Evolutionary conservation across 176 grass and related monocot species (phyloP), one percentile per base, ranked within the genome.

Genomic region (Oryza meyeriana): DNA sequence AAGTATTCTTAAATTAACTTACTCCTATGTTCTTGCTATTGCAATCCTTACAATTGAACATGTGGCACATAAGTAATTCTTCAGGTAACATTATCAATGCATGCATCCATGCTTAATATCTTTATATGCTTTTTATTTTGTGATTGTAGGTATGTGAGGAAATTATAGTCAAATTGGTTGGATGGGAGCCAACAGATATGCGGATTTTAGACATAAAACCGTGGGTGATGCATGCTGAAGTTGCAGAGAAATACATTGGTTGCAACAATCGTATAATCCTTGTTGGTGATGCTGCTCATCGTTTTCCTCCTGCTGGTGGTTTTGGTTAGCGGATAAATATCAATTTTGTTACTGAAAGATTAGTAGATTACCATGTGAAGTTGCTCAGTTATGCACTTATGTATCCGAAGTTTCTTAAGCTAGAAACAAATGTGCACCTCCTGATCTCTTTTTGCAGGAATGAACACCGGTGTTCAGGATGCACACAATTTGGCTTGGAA

Each of bases 401-500:
- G 32, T 10, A 64, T 20, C 16, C 27, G 39, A 65, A 71, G 52
- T 58, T 31, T 58, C 38, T 55, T 64, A 81, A 32, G 42, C 4
- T 35, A 36, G 33, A 31, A 39, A 45, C 20, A 71, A 69, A 77
- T 75, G 22, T 76, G 35, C 13, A 59, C 42, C 18, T 73, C 35
- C 16, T 63, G 44, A 77, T 64, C 57, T 90, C 17, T 76, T 86
- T 75, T 91, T 82, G 27, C 76, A 98, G 96, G 93, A 81, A 98
- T 98, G 96, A 98, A 98, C 80, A 98, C 96, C 36, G 96, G 96
- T 81, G 33, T 98, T 82, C 96, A 95, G 75, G 93, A 98, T 79
- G 93, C 75, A 84, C 96, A 98, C 84, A 98, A 95, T 83, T 79
- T 98, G 79, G 96, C 93, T 66, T 98, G 96, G 95, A 98, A 98